Evolutionary conservation across 106 monocot genomes (phyloP).

Genomic region (Dioscorea alata): DNA sequence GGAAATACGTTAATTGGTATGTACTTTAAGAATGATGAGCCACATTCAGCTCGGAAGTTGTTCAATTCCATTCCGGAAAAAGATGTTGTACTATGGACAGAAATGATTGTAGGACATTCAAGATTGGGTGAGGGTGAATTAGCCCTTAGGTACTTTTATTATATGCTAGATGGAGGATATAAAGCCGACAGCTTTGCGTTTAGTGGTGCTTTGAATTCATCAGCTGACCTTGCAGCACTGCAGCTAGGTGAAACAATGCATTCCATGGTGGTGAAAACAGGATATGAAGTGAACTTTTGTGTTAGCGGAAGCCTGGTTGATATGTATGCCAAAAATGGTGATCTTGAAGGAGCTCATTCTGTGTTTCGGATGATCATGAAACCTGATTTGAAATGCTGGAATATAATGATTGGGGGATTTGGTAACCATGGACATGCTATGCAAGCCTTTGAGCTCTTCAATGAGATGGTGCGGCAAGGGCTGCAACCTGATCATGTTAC

Average conservation of each 20-base stretch:
- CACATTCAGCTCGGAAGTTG: conserved; percentile 33
- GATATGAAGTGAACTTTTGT: conserved; percentile 51
- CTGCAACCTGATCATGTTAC: conserved; percentile 67
- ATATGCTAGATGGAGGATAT: conserved; percentile 61
- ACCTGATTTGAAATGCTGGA: conserved; percentile 90
- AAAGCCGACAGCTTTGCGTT: conserved; percentile 71
- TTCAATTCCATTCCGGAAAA: conserved; percentile 39
- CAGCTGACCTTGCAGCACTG: conserved; percentile 53
- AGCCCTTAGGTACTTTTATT: conserved; percentile 45
- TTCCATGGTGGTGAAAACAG: conserved; percentile 53
- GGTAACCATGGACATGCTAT: conserved; percentile 65
- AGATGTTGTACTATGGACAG: conserved; percentile 75
- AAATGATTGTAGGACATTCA: conserved; percentile 80
- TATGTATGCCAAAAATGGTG: conserved; percentile 91
- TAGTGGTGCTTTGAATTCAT: conserved; percentile 65
- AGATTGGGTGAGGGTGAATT: conserved; percentile 52
- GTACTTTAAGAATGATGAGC: conserved; percentile 77
- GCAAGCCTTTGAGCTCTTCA: conserved; percentile 56
- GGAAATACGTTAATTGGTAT: conserved; percentile 65
- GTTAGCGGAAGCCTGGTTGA: conserved; percentile 71
- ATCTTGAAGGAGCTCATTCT: conserved; percentile 31
- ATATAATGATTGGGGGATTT: conserved; percentile 76
- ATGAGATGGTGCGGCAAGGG: conserved; percentile 40
- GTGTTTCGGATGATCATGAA: conserved; percentile 33
- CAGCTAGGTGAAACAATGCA: conserved; percentile 71